Conservation (phyloP, 164 flowering plant genomes). For the Protea cynaroides region DNA sequence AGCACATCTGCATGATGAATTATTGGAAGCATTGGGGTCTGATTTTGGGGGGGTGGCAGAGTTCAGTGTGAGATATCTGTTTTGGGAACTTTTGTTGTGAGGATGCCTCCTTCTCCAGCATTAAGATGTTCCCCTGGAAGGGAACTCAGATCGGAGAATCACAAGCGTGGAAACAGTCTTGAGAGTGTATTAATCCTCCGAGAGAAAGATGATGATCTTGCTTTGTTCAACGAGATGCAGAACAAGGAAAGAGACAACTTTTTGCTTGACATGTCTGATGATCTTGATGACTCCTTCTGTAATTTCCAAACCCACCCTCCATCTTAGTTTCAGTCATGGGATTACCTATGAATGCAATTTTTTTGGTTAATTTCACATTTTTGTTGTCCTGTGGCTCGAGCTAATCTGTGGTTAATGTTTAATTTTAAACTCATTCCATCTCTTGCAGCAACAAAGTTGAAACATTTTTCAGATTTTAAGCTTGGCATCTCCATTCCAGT, state of each 20-base stretch:
- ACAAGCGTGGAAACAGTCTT: slow-evolving; percentile 75
- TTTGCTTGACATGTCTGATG: slow-evolving; percentile 68
- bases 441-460: slow-evolving; percentile 63
- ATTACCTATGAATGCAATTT: not conserved
- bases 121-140: slow-evolving; percentile 62
- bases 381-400: not conserved
- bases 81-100: slow-evolving; percentile 11
- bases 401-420: not conserved
- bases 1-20: no score
- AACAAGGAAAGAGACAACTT: slow-evolving; percentile 62
- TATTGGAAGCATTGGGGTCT: no score
- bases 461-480: slow-evolving; percentile 72
- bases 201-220: slow-evolving; percentile 87
- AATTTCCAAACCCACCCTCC: slow-evolving; percentile 22
- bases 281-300: slow-evolving; percentile 74
- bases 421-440: not conserved
- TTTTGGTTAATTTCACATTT: not conserved
- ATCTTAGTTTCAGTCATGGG: slow-evolving; percentile 1
- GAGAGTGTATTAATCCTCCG: slow-evolving; percentile 49
- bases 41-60: no score
- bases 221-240: slow-evolving; percentile 82
- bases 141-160: slow-evolving; percentile 42
- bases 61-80: no score
- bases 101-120: slow-evolving; percentile 86
- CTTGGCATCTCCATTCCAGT: slow-evolving; percentile 66